Base-by-base conservation (phyloP, 2,329 filamentous ascomycete species). In the Sporothrix pseudoabietina region DNA sequence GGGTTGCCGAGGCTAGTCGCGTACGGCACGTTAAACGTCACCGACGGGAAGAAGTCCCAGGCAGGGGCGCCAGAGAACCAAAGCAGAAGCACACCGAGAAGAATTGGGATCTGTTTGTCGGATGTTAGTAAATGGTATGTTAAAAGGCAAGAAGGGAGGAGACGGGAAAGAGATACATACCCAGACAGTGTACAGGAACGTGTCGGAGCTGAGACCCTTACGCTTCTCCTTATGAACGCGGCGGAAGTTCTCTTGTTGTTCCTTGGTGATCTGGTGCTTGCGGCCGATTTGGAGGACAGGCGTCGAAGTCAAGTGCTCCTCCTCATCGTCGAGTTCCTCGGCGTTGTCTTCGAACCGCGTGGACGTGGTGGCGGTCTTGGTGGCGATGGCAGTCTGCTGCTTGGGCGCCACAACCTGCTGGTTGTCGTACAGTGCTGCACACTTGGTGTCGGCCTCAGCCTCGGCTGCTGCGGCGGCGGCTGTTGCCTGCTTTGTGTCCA, bases 101-200 rank as follows among this genome's bases (percentile, higher is more conserved):
- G 75, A 30, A 76, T 75, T 0, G 76, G 76, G 57, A 77, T 76
- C 76, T 75, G 44, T 39, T 39, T 74, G 39, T 30, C 0, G 19
- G 10, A 47, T 69, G 22, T 65, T 14, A 68, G 63, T 41, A 63
- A 3, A 54, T n/a, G 3, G 55, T 3, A 54, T 26, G 3, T 26
- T 14, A 12, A 69, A 26, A 16, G 32, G 63, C 39, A 19, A 35
- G 41, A 54, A 49, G 47, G 22, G 19, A 26, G 59, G 9, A 30
- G 32, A 19, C n/a, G 8, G n/a, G 32, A n/a, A 52, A 39, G 39
- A 5, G 19, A 39, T 22, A 74, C 84, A 78, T 86, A 91, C 89
- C 90, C 90, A 92, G 77, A 92, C 85, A 77, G 91, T 89, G 82
- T 90, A 91, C 63, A 92, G 82, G 78, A 91, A 90, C 77, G 86